A percentile compares a stretch with the other conserved stretches of the same genome.
Evolutionary conservation across 2,329 filamentous ascomycete genomes (phyloP).

Genomic region (Monascus ruber): DNA sequence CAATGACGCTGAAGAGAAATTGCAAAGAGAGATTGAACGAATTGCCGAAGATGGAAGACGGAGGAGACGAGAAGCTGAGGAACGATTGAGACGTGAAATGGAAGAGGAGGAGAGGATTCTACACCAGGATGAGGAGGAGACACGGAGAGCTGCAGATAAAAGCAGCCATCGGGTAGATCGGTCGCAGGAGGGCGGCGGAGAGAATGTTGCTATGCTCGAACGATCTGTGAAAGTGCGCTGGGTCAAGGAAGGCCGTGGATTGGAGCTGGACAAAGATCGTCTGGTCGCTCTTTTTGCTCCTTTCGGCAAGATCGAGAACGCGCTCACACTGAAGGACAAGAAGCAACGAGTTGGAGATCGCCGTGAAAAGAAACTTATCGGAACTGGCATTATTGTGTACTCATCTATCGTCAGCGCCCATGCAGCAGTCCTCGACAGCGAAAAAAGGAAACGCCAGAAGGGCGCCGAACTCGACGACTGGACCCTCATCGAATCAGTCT

Average conservation of each 20-base stretch:
- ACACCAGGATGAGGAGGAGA: constrained; percentile 34
- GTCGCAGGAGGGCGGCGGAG: constrained; percentile 27
- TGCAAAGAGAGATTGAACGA: constrained; percentile 42
- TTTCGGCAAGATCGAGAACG: constrained; percentile 48
- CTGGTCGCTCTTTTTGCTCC: constrained; percentile 38
- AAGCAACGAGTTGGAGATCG: constrained; percentile 39
- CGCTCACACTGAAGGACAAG: constrained; percentile 46
- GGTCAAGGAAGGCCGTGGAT: constrained; percentile 35
- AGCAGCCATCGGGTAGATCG: constrained; percentile 20
- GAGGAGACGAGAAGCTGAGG: constrained; percentile 39
- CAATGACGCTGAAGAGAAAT: constrained; percentile 37
- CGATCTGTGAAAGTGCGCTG: constrained; percentile 49
- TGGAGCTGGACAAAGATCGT: constrained; percentile 37
- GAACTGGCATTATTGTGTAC: constrained; percentile 46
- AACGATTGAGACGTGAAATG: constrained; percentile 34
- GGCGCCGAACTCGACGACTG: constrained; percentile 26
- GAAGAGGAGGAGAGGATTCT: constrained; percentile 27
- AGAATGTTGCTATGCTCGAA: constrained; percentile 42
- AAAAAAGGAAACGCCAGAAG: constrained; percentile 19
- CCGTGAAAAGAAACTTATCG: constrained; percentile 41
- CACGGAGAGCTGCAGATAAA: constrained; percentile 24
- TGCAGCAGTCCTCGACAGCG: constrained; percentile 42
- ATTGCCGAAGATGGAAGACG: constrained; percentile 44
- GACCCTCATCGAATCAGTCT: constrained; percentile 41
- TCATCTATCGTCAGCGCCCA: constrained; percentile 47